A percentile compares a stretch with the other conserved stretches of the same genome.
phyloP scores from a whole-genome alignment of 2,329 filamentous ascomycete genomes.

The Monilinia polystroma region DNA sequence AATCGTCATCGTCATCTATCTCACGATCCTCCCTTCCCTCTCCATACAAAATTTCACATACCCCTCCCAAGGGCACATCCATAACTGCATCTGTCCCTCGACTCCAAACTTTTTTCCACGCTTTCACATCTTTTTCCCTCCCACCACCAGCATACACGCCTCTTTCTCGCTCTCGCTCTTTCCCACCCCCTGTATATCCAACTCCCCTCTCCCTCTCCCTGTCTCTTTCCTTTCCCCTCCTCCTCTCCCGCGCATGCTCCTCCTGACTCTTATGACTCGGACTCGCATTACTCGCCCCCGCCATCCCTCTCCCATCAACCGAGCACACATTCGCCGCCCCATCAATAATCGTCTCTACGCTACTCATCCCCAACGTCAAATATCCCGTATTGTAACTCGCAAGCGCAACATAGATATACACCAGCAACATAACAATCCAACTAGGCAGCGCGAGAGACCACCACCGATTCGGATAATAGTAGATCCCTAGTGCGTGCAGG shows the following conservation, averaged over 20 bases:
- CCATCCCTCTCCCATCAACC: conserved; percentile 66
- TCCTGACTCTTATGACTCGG: conserved; percentile 2
- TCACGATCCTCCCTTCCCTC: conserved; percentile 42
- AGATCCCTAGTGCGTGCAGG: conserved; percentile 86
- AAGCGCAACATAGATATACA: conserved; percentile 93
- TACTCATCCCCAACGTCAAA: conserved; percentile 75
- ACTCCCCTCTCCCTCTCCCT: conserved; percentile 21
- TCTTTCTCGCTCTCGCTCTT: conserved; percentile 39
- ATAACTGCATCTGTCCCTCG: conserved; percentile 94
- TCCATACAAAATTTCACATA: conserved; percentile 92
- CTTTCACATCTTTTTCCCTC: conserved; percentile 38
- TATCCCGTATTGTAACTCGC: conserved; percentile 88
- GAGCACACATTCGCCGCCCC: conserved; percentile 83
- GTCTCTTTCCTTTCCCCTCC: conserved; percentile 41
- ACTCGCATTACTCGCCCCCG: conserved; percentile 44
- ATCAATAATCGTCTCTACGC: conserved; percentile 88
- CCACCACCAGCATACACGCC: conserved; percentile 39
- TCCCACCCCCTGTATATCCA: conserved; percentile 37
- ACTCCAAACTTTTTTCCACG: conserved; percentile 86
- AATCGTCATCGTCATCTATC: conserved; percentile 12
- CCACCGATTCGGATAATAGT: conserved; percentile 97
- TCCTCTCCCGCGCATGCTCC: conserved; percentile 32
- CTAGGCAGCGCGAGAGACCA: conserved; percentile 92
- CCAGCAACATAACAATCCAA: conserved; percentile 81
- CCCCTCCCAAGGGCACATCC: conserved; percentile 92